Evolutionary conservation across 108 stramenopile genomes (phyloP).

Genomic region (Fragilariopsis cylindrus): DNA sequence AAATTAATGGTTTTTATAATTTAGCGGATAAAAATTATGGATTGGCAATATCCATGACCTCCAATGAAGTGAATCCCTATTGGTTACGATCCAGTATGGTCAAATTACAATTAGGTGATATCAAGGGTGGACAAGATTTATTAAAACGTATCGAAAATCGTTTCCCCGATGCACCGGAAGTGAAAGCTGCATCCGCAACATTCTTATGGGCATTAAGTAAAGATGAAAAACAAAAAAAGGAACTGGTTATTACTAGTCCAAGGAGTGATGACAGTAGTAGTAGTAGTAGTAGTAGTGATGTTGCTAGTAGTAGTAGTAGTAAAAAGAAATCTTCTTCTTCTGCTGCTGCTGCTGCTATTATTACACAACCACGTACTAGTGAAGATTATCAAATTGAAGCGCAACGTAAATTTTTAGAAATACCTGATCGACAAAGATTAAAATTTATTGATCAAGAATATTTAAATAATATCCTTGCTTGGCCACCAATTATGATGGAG

Average conservation of each 20-base stretch:
- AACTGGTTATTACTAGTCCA: background rate
- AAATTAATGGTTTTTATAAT: constrained; percentile 67
- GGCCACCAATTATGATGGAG: constrained; percentile 76
- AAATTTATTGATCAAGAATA: constrained; percentile 63
- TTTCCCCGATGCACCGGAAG: constrained; percentile 88
- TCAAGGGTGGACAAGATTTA: constrained; percentile 61
- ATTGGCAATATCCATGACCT: constrained; percentile 81
- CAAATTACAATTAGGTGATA: constrained; percentile 74
- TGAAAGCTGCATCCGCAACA: constrained; percentile 72
- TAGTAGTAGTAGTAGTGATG: background rate
- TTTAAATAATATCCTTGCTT: constrained; percentile 57
- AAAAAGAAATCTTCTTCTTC: background rate
- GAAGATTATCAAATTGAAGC: constrained; percentile 47
- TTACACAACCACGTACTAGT: too few species aligned
- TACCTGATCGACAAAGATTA: constrained; percentile 71
- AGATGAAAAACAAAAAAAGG: background rate
- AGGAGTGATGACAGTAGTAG: background rate
- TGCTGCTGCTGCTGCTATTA: too few species aligned
- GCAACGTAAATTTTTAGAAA: constrained; percentile 77
- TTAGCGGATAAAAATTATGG: constrained; percentile 64
- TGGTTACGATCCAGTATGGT: constrained; percentile 82
- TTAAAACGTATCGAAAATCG: constrained; percentile 80
- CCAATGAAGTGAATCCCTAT: constrained; percentile 84
- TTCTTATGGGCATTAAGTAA: constrained; percentile 44
- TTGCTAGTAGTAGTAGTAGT: background rate